These are phyloP conservation scores for Pseudonectria foliicola DNA, from an alignment of 2,329 filamentous ascomycete genomes.

Conservation along the genomic window DNA sequence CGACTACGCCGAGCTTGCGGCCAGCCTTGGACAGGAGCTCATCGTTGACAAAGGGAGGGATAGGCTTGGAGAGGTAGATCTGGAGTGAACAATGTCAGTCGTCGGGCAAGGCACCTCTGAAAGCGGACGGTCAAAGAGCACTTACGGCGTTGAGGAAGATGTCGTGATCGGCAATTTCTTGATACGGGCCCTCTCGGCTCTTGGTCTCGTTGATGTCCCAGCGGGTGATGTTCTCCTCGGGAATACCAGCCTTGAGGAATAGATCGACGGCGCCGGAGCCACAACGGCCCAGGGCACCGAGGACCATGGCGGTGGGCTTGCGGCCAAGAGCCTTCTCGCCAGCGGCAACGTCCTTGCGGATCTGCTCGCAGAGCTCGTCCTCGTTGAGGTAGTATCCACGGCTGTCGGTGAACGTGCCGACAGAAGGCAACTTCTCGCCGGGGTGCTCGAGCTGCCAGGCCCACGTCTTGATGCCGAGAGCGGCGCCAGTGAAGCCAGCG, in stretches of 20 bases:
- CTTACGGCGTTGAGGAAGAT: slow-evolving; percentile 64
- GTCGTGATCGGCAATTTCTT: slow-evolving; percentile 67
- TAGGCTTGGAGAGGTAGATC: slow-evolving; percentile 70
- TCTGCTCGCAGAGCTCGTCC: slow-evolving; percentile 38
- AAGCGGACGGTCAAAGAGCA: neutral
- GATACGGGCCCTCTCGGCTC: slow-evolving; percentile 62
- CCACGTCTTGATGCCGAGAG: slow-evolving; percentile 73
- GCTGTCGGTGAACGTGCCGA: slow-evolving; percentile 26
- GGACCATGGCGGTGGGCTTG: slow-evolving; percentile 72
- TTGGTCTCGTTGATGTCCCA: slow-evolving; percentile 74
- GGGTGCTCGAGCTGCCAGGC: slow-evolving; percentile 71
- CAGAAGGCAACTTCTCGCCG: slow-evolving; percentile 54
- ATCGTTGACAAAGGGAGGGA: slow-evolving; percentile 72
- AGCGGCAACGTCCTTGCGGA: slow-evolving; percentile 43
- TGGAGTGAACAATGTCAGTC: slow-evolving; percentile 5
- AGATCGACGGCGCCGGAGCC: slow-evolving; percentile 79
- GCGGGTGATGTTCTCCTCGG: slow-evolving; percentile 38
- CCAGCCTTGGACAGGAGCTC: slow-evolving; percentile 56
- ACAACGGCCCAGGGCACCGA: slow-evolving; percentile 78
- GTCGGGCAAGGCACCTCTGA: neutral
- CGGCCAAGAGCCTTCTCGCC: slow-evolving; percentile 63
- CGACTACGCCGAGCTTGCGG: slow-evolving; percentile 72
- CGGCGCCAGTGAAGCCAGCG: slow-evolving; percentile 69
- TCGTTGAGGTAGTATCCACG: slow-evolving; percentile 69
- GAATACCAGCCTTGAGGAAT: slow-evolving; percentile 60